These are phyloP conservation scores for Venturia effusa DNA, from an alignment of 2,329 filamentous ascomycete species.

Conservation along the genomic window DNA sequence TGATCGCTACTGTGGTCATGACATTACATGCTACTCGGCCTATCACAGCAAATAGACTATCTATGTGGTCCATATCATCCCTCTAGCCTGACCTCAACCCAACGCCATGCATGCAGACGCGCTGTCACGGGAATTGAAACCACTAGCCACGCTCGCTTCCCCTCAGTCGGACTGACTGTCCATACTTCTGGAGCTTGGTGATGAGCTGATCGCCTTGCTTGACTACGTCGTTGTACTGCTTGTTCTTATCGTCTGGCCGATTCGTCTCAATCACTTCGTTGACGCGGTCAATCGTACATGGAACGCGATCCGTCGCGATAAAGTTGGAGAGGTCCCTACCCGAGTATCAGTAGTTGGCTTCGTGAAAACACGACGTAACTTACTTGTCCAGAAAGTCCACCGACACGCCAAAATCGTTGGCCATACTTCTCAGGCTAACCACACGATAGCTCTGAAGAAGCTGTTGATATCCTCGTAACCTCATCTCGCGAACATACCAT, in stretches of 20 bases:
- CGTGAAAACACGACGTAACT: not conserved
- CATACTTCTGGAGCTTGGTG: slow-evolving; percentile 98
- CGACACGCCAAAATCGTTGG: slow-evolving; percentile 89
- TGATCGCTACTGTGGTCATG: slow-evolving; percentile 1
- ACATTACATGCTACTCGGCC: not conserved
- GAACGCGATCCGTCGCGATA: slow-evolving; percentile 86
- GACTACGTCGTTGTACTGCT: slow-evolving; percentile 96
- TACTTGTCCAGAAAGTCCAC: slow-evolving; percentile 94
- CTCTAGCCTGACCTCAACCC: not conserved
- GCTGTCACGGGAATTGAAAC: not conserved
- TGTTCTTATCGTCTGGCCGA: slow-evolving; percentile 97
- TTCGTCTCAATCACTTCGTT: slow-evolving; percentile 97
- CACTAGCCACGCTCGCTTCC: slow-evolving; percentile 78
- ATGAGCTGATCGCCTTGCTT: slow-evolving; percentile 96
- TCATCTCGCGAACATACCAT: slow-evolving; percentile 99
- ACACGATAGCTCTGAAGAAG: slow-evolving; percentile 94
- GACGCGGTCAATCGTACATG: slow-evolving; percentile 95
- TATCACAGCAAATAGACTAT: not conserved
- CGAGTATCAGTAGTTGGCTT: slow-evolving; percentile 14
- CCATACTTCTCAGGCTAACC: slow-evolving; percentile 95
- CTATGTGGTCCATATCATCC: not conserved
- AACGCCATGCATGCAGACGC: not conserved
- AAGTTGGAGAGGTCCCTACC: slow-evolving; percentile 86
- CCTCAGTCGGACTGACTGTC: slow-evolving; percentile 84
- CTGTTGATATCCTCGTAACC: slow-evolving; percentile 90